Base-by-base conservation (phyloP, 2,329 filamentous ascomycete species). In the Alternaria angustiovoidea region DNA sequence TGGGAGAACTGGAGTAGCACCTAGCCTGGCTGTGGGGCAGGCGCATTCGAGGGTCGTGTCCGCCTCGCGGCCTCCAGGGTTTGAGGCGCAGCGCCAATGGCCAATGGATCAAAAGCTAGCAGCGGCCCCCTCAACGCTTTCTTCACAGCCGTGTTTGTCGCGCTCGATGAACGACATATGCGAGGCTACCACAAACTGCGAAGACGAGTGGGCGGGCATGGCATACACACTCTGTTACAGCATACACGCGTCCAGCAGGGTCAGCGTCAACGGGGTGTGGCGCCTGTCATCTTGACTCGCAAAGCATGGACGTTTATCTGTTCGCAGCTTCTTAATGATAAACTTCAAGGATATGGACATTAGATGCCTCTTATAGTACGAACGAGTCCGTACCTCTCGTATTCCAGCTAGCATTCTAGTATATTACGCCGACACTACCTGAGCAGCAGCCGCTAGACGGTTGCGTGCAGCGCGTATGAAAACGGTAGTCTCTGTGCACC, bases 11-110 rank as follows among this genome's bases (percentile, higher is more conserved):
- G 63, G 51, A 66, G 68, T 63, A 63, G 63, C 59, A 65, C 58
- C 68, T 59, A 61, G 65, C 62, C 36, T 43, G 60, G 60, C 62
- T 66, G 70, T 72, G 70, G 70, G 68, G 70, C 63, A 59, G 66
- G 59, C 70, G 59, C 61, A 64, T 61, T 66, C 61, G 64, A 63
- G 61, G 64, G 61, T 63, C 64, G 65, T 65, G 64, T 69, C 65
- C 64, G 68, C 69, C 66, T 66, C 62, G 68, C 63, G 65, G 65
- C 65, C 44, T 63, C 67, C 60, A 64, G 63, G 48, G 39, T 51
- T 55, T 57, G 67, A 64, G 66, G 63, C 64, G 63, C 67, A 66
- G 69, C 63, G 54, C 52, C 26, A 38, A 22, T 11, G 11, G 46
- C 56, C 51, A 59, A 67, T 67, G 61, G 62, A 34, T 30, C 53